A percentile compares a stretch with the other conserved stretches of the same genome.
Conservation (phyloP, 2,329 filamentous ascomycete genomes). For the Paecilomyces sp. region DNA sequence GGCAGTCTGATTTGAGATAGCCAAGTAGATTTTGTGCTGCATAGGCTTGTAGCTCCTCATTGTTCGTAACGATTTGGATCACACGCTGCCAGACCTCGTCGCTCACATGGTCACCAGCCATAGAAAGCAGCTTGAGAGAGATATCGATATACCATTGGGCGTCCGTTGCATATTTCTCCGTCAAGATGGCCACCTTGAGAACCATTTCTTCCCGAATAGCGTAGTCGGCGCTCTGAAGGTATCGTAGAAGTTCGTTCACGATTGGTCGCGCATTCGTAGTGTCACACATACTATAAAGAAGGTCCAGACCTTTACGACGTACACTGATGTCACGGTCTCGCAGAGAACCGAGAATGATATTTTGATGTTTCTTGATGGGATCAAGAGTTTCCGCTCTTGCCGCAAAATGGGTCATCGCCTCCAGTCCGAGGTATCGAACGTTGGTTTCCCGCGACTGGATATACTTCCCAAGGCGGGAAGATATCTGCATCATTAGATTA, state of each 20-base stretch:
- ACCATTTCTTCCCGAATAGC: slow-evolving; percentile 99
- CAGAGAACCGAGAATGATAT: slow-evolving; percentile 87
- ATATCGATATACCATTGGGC: slow-evolving; percentile 99
- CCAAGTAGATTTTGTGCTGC: slow-evolving; percentile 88
- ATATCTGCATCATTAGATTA: slow-evolving; percentile 92
- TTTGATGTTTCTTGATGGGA: slow-evolving; percentile 96
- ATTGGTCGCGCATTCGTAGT: slow-evolving; percentile 88
- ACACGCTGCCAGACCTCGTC: slow-evolving; percentile 99
- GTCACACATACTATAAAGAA: slow-evolving; percentile 99
- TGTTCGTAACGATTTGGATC: slow-evolving; percentile 98
- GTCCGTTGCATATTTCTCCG: slow-evolving; percentile 96
- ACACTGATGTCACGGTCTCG: slow-evolving; percentile 97
- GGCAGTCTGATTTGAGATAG: slow-evolving; percentile 88
- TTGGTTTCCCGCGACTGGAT: slow-evolving; percentile 97
- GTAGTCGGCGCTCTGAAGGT: slow-evolving; percentile 93
- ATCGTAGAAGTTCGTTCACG: slow-evolving; percentile 86
- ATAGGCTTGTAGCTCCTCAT: slow-evolving; percentile 95
- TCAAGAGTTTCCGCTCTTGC: slow-evolving; percentile 89
- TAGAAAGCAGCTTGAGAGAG: slow-evolving; percentile 83
- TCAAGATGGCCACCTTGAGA: slow-evolving; percentile 94
- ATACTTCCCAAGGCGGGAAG: slow-evolving; percentile 81
- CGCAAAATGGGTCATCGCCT: slow-evolving; percentile 97
- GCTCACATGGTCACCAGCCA: slow-evolving; percentile 96
- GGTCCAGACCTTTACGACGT: slow-evolving; percentile 85
- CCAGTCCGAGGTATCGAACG: slow-evolving; percentile 87